These are phyloP conservation scores for Juglanconis oblonga DNA, from an alignment of 2,329 filamentous ascomycete species.

Conservation along the genomic window DNA sequence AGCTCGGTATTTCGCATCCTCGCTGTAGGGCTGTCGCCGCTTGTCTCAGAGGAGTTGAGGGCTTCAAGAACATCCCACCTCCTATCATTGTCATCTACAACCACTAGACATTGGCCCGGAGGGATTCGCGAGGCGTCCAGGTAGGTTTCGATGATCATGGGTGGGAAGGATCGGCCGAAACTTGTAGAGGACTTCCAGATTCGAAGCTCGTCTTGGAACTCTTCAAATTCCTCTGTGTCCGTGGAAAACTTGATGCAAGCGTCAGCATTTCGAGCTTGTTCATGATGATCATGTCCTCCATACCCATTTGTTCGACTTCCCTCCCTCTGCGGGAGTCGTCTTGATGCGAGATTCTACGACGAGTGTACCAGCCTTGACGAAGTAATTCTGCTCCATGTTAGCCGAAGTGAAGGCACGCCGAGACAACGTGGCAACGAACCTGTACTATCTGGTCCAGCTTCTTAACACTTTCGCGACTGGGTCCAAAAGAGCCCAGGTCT, in stretches of 20 bases:
- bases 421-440: conserved; percentile 43
- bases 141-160: conserved; percentile 87
- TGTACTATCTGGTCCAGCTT: conserved; percentile 94
- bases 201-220: conserved; percentile 76
- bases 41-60: conserved; percentile 61
- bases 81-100: conserved; percentile 85
- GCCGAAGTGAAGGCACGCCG: not conserved
- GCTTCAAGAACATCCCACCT: conserved; percentile 89
- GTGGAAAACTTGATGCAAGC: conserved; percentile 74
- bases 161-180: conserved; percentile 72
- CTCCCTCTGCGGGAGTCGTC: conserved; percentile 53
- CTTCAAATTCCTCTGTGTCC: conserved; percentile 87
- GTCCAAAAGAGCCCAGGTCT: conserved; percentile 40
- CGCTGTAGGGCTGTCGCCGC: conserved; percentile 40
- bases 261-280: conserved; percentile 11
- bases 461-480: conserved; percentile 64
- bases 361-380: conserved; percentile 80
- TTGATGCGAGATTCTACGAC: conserved; percentile 79
- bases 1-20: conserved; percentile 64
- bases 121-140: conserved; percentile 77
- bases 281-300: conserved; percentile 29
- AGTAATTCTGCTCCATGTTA: conserved; percentile 70
- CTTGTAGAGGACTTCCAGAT: conserved; percentile 80
- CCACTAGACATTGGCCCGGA: conserved; percentile 80
- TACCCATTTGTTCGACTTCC: conserved; percentile 85